Evolutionary conservation across 2,329 filamentous ascomycete genomes (phyloP), one percentile per base, ranked within the genome.

Genomic region (Periconia digitata): DNA sequence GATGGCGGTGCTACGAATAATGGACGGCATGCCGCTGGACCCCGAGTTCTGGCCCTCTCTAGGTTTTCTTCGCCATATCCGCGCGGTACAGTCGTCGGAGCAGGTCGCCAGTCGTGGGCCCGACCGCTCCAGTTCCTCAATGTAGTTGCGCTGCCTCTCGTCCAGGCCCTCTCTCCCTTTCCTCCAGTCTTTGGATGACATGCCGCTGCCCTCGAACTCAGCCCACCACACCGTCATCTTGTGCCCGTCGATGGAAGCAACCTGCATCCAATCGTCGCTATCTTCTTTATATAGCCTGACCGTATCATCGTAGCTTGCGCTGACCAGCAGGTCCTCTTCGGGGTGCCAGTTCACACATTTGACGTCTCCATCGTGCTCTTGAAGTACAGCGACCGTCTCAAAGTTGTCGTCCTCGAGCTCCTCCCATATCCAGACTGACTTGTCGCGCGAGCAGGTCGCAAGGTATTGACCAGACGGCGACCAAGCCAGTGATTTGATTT

Each of bases 361-460:
- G 58, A 99, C 92, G 72, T 99, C 94, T 18, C 89, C 92, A 40
- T 92, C 88, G 69, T 99, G 94, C 73, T 97, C 94, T 72, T 89
- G 90, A 63, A 97, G 79, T 44, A 97, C 92, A 0, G 92, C 94
- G 15, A 97, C 85, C 1, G 94, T 97, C 79, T 99, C 94, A 77
- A 92, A 97, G 69, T 97, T 94, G 69, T 96, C 92, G 46, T 95
- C 92, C 15, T 86, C 88, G 45, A 96, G 82, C 69, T 97, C 94
- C 73, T 99, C 94, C 94, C 94, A 99, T 61, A 99, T 90, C 94
- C 94, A 99, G 16, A 97, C 90, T 15, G 84, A 88, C 76, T 97
- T 97, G 70, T 99, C 94, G 41, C 94, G 82, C 44, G 85, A 89
- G 72, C 92, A 96, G 0, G 92, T 96, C 6, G 94, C 94, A 4